Evolutionary conservation across 371 early-diverging fungal species (phyloP), one percentile per base, ranked within the genome.

Genomic region (Mortierella sp.): DNA sequence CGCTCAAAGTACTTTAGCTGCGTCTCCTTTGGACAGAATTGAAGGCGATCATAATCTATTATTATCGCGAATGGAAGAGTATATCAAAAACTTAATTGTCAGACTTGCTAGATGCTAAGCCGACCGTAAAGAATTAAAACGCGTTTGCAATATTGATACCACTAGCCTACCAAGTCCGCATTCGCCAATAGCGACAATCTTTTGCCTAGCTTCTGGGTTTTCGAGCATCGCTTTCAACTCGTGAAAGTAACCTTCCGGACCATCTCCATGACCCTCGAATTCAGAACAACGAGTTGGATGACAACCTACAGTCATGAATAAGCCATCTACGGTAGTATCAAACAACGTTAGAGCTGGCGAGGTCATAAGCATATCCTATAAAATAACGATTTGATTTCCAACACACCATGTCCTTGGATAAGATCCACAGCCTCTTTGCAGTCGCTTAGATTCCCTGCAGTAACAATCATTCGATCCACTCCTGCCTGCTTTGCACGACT

Each of bases 171-270:
- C 86, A 24, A 95, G 87, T 18, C 98, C 98, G 71, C 95, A 96
- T 78, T 97, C 98, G 45, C 98, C 98, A 75, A 97, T 90, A 5
- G 97, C 98, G 2, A 95, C 93, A 0, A 97, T 87, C 39, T 87
- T 87, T 45, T 70, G 77, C 24, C 81, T 72, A 35, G 87, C 78
- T 3, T 45, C 64, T 24, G 66, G 70, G n/a, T 69, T 73, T 4
- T 76, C 71, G 45, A 87, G 85, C 16, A 94, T 66, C 12, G 88
- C 73, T 9, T 85, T 76, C 32, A 94, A 83, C 14, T 76, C 85
- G 5, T 84, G 73, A 37, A 88, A 88, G 70, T 95, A 96, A 1
- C 70, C 88, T 16, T 92, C 87, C 1, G 94, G 90, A 8, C 92
- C 92, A 10, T 70, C 78, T 14, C 76, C 49, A 63, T 91, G 74